A percentile compares a stretch with the other conserved stretches of the same genome.
phyloP scores from a whole-genome alignment of 768 basidiomycete genomes.

The Leccinellum albellum region DNA sequence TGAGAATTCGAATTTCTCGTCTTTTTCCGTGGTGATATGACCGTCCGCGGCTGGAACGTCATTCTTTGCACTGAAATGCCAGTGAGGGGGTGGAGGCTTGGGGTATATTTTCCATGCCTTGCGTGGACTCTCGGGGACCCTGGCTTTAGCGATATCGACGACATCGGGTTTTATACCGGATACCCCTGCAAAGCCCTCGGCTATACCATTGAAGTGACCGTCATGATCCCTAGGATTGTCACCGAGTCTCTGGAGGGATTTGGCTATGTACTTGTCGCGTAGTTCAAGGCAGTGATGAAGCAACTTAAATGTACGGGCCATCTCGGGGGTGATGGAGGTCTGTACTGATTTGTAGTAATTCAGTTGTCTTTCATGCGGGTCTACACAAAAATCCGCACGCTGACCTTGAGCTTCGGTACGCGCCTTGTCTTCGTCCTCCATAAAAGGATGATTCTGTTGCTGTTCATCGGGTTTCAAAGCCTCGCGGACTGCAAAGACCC shows the following conservation, averaged over 20 bases:
- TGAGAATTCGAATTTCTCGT: slow-evolving; percentile 63
- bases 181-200: slow-evolving; percentile 58
- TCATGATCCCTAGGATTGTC: slow-evolving; percentile 95
- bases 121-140: slow-evolving; percentile 31
- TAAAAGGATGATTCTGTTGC: slow-evolving; percentile 16
- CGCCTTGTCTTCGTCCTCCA: slow-evolving; percentile 38
- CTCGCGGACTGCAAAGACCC: slow-evolving; percentile 36
- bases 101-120: slow-evolving; percentile 88
- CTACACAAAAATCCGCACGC: slow-evolving; percentile 18
- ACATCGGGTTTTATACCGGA: slow-evolving; percentile 62
- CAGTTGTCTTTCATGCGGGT: not conserved
- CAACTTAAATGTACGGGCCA: slow-evolving; percentile 57
- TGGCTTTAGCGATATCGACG: slow-evolving; percentile 34
- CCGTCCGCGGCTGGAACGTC: slow-evolving; percentile 42
- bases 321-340: slow-evolving; percentile 37
- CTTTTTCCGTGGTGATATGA: slow-evolving; percentile 17
- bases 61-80: slow-evolving; percentile 75
- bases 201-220: slow-evolving; percentile 65
- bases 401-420: slow-evolving; percentile 31
- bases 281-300: slow-evolving; percentile 84
- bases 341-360: slow-evolving; percentile 17
- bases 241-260: slow-evolving; percentile 86
- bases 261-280: slow-evolving; percentile 91
- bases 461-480: slow-evolving; percentile 23
- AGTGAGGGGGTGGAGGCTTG: slow-evolving; percentile 89